Conservation (phyloP, 306 rosid genomes). For the Vigna mungo region DNA sequence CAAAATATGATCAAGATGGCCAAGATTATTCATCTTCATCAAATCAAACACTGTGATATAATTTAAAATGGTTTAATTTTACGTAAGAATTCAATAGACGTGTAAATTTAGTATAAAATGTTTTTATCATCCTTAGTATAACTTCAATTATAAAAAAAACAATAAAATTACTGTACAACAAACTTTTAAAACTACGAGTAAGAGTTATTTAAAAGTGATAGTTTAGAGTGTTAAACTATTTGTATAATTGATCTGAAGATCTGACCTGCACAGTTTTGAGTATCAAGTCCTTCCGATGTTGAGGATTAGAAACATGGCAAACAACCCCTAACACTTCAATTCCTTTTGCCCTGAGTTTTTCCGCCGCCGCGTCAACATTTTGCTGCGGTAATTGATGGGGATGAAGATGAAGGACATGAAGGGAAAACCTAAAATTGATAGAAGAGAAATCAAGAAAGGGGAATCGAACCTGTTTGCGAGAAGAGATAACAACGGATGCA, state of each 20-base stretch:
- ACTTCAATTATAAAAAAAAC: too few relatives aligned
- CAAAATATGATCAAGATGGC: conserved; percentile 8
- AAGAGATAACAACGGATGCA: conserved; percentile 86
- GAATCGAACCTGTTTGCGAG: conserved; percentile 76
- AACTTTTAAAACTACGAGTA: too few relatives aligned
- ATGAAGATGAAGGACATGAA: background rate
- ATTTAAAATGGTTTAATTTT: too few relatives aligned
- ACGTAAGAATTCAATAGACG: too few relatives aligned
- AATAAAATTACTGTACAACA: too few relatives aligned
- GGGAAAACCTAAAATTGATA: background rate
- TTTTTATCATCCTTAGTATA: background rate
- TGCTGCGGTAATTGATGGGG: conserved; percentile 53
- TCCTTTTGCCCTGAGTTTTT: conserved; percentile 72
- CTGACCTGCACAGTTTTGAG: conserved; percentile 76
- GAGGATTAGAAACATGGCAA: conserved; percentile 84
- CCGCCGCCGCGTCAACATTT: conserved; percentile 91
- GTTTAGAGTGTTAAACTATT: background rate
- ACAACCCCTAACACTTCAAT: conserved; percentile 75
- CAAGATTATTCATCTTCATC: background rate
- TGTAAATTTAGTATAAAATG: background rate
- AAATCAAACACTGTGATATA: background rate
- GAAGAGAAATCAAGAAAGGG: background rate
- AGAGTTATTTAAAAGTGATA: background rate
- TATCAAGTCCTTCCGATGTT: conserved; percentile 82
- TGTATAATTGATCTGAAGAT: background rate